Evolutionary conservation across 805 yeast species (phyloP).

Genomic region (Candida suzukii): DNA sequence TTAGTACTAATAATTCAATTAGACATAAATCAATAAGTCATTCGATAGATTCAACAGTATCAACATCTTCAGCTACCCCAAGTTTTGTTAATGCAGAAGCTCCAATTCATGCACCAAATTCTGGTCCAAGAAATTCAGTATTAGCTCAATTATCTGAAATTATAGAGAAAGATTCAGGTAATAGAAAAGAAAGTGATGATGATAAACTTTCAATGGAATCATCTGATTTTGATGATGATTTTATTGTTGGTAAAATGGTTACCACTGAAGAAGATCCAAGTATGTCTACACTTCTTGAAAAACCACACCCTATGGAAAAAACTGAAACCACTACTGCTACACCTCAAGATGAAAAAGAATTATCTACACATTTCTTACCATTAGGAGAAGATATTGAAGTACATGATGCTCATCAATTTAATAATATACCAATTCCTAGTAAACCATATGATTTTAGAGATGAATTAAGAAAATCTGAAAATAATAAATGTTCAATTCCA

Average conservation of each 20-base stretch:
- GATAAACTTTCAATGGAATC: background rate
- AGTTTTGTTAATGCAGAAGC: constrained; percentile 10
- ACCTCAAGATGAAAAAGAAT: background rate
- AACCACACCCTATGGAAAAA: background rate
- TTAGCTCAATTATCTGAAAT: constrained; percentile 14
- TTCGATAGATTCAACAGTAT: constrained; percentile 22
- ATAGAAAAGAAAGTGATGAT: background rate
- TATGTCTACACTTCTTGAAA: background rate
- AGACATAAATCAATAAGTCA: constrained; percentile 11
- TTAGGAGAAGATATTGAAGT: background rate
- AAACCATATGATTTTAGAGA: constrained; percentile 14
- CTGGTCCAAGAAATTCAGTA: constrained; percentile 11
- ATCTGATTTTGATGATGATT: background rate
- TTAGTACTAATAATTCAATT: background rate
- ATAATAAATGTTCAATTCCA: constrained; percentile 30
- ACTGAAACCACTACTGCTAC: background rate
- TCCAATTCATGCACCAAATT: constrained; percentile 9
- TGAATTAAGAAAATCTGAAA: constrained; percentile 9
- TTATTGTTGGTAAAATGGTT: background rate
- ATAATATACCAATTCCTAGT: background rate
- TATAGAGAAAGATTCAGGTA: constrained; percentile 2
- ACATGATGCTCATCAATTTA: background rate
- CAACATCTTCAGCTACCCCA: constrained; percentile 10
- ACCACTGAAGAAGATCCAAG: background rate
- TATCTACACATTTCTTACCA: background rate